These are phyloP conservation scores for Kazachstania bromeliacearum DNA, from an alignment of 805 yeast species.

Conservation along the genomic window DNA sequence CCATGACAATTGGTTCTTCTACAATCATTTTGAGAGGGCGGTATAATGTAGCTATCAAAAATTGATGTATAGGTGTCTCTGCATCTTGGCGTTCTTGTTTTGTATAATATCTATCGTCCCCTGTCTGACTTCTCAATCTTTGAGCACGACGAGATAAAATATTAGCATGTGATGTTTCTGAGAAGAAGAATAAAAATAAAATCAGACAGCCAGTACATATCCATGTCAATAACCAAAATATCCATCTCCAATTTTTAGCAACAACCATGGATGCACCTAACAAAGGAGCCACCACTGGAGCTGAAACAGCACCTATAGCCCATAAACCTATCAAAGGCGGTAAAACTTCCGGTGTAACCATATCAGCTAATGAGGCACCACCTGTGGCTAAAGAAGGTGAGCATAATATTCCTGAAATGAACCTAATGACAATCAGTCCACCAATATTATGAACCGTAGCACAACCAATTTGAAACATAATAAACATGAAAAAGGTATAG, in stretches of 20 bases:
- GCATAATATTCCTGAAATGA: constrained; percentile 46
- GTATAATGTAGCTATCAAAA: constrained; percentile 32
- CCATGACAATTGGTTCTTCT: constrained; percentile 47
- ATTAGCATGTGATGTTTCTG: constrained; percentile 41
- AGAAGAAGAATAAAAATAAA: constrained; percentile 34
- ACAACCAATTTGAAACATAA: constrained; percentile 46
- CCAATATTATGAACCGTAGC: constrained; percentile 44
- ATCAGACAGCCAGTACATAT: constrained; percentile 33
- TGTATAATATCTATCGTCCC: constrained; percentile 36
- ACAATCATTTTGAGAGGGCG: constrained; percentile 43
- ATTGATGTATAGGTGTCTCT: constrained; percentile 12
- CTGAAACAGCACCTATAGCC: constrained; percentile 46
- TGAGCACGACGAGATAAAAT: constrained; percentile 37
- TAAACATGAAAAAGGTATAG: constrained; percentile 37
- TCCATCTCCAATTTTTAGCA: constrained; percentile 45
- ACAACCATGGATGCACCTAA: constrained; percentile 43
- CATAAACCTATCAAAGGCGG: constrained; percentile 43
- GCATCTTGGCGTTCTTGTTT: constrained; percentile 32
- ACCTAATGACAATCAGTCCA: constrained; percentile 41
- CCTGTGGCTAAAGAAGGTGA: constrained; percentile 51
- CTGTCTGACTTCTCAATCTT: constrained; percentile 41
- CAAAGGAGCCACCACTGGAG: constrained; percentile 49
- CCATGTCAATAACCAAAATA: constrained; percentile 43
- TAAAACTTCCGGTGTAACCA: constrained; percentile 33
- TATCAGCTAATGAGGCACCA: constrained; percentile 48